Conservation (phyloP, 495 filamentous ascomycete genomes). For the Aspergillus steynii region DNA sequence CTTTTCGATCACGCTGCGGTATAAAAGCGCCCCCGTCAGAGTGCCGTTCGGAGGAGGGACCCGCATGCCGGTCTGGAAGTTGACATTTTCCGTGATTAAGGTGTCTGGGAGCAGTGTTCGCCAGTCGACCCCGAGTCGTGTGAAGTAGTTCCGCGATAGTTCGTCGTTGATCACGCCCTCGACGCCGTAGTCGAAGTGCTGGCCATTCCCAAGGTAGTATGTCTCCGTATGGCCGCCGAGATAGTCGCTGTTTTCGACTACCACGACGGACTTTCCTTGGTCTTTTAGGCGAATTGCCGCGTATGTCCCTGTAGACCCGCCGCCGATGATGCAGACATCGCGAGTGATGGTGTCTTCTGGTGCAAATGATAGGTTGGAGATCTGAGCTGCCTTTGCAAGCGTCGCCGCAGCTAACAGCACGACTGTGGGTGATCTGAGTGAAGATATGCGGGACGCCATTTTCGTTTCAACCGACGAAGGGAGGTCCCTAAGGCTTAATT, state of each 20-base stretch:
- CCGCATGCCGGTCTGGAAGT: slow-evolving; percentile 40
- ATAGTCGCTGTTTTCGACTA: slow-evolving; percentile 43
- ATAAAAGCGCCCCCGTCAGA: slow-evolving; percentile 24
- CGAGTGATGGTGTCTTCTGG: slow-evolving; percentile 12
- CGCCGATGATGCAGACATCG: slow-evolving; percentile 53
- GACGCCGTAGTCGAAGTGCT: slow-evolving; percentile 48
- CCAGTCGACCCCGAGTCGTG: slow-evolving; percentile 29
- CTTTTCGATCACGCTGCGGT: slow-evolving; percentile 34
- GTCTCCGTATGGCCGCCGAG: slow-evolving; percentile 54
- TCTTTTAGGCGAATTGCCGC: slow-evolving; percentile 44
- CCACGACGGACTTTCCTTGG: slow-evolving; percentile 36
- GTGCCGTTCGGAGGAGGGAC: slow-evolving; percentile 43
- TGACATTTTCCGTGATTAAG: slow-evolving; percentile 19
- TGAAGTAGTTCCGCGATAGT: slow-evolving; percentile 39
- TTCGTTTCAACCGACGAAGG: too few relatives aligned
- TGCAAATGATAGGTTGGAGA: background rate
- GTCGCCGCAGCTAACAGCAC: background rate
- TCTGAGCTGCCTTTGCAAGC: background rate
- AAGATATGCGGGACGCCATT: background rate
- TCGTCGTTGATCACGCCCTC: slow-evolving; percentile 38
- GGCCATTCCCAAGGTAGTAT: slow-evolving; percentile 39
- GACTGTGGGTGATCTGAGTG: background rate
- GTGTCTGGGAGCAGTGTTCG: slow-evolving; percentile 31
- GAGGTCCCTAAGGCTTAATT: background rate
- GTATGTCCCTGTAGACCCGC: slow-evolving; percentile 50